phyloP scores from a whole-genome alignment of 345 rosid genomes.

The Carallia pectinifolia region DNA sequence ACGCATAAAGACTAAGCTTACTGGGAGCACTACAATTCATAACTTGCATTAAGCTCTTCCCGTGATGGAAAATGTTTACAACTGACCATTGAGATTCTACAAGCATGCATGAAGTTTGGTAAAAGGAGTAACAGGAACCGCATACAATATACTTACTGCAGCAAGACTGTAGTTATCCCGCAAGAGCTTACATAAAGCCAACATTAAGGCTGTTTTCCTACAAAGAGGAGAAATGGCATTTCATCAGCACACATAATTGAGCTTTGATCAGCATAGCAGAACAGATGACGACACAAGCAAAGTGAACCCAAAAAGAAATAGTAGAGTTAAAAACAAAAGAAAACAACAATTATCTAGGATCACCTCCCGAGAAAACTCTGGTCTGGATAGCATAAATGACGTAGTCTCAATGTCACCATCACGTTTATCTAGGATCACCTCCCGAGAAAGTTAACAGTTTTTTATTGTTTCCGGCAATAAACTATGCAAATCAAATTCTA shows the following conservation, averaged over 20 bases:
- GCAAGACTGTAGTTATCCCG: constrained; percentile 94
- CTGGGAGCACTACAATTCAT: too few relatives aligned
- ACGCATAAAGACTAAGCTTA: background rate
- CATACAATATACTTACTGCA: constrained; percentile 59
- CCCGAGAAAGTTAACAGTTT: too few relatives aligned
- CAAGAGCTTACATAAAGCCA: constrained; percentile 71
- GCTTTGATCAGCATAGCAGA: background rate
- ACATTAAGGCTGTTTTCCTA: constrained; percentile 95
- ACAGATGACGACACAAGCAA: background rate
- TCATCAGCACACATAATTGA: constrained; percentile 4
- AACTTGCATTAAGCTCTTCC: background rate
- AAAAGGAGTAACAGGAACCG: background rate
- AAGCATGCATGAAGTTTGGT: background rate
- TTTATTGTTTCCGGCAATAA: too few relatives aligned
- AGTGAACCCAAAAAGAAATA: background rate
- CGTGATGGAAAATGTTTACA: background rate
- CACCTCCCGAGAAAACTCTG: background rate
- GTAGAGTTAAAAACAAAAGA: background rate
- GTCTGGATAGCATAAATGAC: background rate
- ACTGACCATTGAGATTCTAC: background rate
- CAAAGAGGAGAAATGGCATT: constrained; percentile 8
- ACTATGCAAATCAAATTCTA: too few relatives aligned
- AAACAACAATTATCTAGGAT: background rate
- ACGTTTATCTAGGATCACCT: too few relatives aligned
- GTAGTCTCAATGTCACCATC: too few relatives aligned